phyloP scores from a whole-genome alignment of 352 stramenopile genomes.

The Globisporangium perplexum region DNA sequence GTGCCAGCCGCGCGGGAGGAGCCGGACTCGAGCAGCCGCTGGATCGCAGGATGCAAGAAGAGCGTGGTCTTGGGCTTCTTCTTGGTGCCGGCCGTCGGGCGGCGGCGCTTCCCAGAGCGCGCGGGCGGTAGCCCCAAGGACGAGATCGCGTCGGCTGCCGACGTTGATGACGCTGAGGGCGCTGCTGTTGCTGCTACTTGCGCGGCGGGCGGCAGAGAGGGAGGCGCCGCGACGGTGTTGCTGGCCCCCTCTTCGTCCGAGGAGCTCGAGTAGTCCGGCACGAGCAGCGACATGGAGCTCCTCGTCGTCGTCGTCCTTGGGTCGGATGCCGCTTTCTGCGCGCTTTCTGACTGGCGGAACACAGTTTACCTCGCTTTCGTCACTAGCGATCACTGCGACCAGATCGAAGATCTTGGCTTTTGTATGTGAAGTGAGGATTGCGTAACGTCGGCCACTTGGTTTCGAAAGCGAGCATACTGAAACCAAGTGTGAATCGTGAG shows the following conservation, averaged over 20 bases:
- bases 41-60: conserved; percentile 49
- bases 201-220: background rate
- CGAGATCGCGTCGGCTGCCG: background rate
- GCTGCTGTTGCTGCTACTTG: background rate
- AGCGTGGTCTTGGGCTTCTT: conserved; percentile 47
- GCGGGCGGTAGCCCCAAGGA: background rate
- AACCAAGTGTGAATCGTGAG: too few species aligned
- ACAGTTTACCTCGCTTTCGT: background rate
- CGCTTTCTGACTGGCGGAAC: background rate
- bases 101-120: conserved; percentile 15
- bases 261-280: conserved; percentile 54
- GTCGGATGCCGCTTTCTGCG: background rate
- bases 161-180: background rate
- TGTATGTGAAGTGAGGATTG: background rate
- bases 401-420: too few species aligned
- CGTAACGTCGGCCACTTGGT: background rate
- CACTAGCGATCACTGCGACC: background rate
- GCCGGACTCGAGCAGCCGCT: conserved; percentile 44
- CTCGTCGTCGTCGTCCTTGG: too few species aligned
- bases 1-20: conserved; percentile 10
- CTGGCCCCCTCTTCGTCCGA: conserved; percentile 33
- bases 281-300: conserved; percentile 35
- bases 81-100: conserved; percentile 19
- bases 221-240: background rate
- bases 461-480: too few species aligned